phyloP scores from a whole-genome alignment of 805 yeast genomes.

The Kodamaea nitidulidarum region DNA sequence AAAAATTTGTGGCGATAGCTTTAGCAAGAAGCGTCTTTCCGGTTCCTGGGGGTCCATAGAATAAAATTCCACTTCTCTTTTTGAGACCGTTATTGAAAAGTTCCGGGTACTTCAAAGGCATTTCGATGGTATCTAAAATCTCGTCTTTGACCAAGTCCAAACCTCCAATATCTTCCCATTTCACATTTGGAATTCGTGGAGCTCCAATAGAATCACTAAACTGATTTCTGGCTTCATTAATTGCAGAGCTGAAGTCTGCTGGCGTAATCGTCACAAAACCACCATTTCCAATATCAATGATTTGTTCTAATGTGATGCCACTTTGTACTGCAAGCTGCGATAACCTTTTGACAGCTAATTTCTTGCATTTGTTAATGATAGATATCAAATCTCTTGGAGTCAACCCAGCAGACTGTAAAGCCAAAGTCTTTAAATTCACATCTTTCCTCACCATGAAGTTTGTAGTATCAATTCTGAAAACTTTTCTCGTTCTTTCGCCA shows the following conservation, averaged over 20 bases:
- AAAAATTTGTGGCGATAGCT: slow-evolving; percentile 94
- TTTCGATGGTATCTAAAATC: slow-evolving; percentile 89
- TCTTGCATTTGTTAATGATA: slow-evolving; percentile 63
- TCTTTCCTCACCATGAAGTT: slow-evolving; percentile 27
- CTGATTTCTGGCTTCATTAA: slow-evolving; percentile 76
- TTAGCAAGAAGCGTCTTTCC: slow-evolving; percentile 95
- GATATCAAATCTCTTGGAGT: slow-evolving; percentile 78
- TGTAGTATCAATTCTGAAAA: slow-evolving; percentile 14
- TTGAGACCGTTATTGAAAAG: slow-evolving; percentile 84
- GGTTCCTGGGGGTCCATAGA: slow-evolving; percentile 98
- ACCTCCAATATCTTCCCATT: slow-evolving; percentile 98
- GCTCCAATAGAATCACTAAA: slow-evolving; percentile 96
- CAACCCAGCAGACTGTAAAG: slow-evolving; percentile 88
- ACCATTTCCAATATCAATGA: slow-evolving; percentile 46
- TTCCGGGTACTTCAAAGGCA: slow-evolving; percentile 93
- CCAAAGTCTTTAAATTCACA: slow-evolving; percentile 51
- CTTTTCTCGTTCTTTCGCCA: slow-evolving; percentile 11
- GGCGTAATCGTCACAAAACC: slow-evolving; percentile 54
- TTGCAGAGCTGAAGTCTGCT: slow-evolving; percentile 63
- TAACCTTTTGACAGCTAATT: slow-evolving; percentile 49
- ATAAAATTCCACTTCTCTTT: slow-evolving; percentile 88
- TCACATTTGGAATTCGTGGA: slow-evolving; percentile 89
- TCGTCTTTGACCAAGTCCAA: slow-evolving; percentile 86
- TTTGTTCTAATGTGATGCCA: slow-evolving; percentile 20
- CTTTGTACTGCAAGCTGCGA: slow-evolving; percentile 27